Percentiles rank a stretch among this genome's conserved stretches.
Conservation (phyloP, 1,284 basidiomycete genomes). For the Irpex sp. region DNA sequence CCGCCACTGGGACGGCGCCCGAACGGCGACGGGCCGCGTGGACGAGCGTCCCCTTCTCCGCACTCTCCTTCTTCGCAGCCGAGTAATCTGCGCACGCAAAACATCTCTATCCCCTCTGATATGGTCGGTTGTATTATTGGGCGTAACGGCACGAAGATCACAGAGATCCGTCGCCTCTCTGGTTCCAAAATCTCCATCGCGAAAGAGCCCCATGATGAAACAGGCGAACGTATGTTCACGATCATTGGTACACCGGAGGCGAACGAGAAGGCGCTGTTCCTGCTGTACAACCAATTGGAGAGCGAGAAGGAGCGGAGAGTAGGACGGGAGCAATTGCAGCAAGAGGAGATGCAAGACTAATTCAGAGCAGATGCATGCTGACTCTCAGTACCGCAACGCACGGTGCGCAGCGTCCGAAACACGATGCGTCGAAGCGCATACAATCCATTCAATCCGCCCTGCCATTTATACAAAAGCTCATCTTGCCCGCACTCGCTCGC, state of each 20-base stretch:
- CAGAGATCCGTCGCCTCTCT: constrained; percentile 95
- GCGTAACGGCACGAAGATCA: constrained; percentile 96
- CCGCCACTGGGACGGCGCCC: constrained; percentile 37
- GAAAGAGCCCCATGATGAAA: constrained; percentile 97
- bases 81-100: constrained; percentile 92
- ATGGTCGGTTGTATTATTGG: constrained; percentile 99
- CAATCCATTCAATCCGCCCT: neutral
- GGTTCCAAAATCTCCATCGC: constrained; percentile 98
- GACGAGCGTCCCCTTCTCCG: constrained; percentile 58
- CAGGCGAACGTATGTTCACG: constrained; percentile 99
- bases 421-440: neutral
- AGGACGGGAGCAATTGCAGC: constrained; percentile 71
- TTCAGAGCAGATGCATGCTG: neutral
- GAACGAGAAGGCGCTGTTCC: constrained; percentile 94
- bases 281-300: constrained; percentile 96
- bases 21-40: constrained; percentile 50
- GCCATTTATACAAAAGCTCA: neutral
- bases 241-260: constrained; percentile 96
- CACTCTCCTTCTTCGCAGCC: constrained; percentile 51
- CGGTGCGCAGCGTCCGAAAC: neutral
- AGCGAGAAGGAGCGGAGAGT: constrained; percentile 93
- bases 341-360: constrained; percentile 37
- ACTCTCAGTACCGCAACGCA: neutral
- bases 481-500: neutral
- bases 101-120: constrained; percentile 97